Evolutionary conservation across 176 grass and related monocot species (phyloP).

Genomic region (Musa troglodytarum): DNA sequence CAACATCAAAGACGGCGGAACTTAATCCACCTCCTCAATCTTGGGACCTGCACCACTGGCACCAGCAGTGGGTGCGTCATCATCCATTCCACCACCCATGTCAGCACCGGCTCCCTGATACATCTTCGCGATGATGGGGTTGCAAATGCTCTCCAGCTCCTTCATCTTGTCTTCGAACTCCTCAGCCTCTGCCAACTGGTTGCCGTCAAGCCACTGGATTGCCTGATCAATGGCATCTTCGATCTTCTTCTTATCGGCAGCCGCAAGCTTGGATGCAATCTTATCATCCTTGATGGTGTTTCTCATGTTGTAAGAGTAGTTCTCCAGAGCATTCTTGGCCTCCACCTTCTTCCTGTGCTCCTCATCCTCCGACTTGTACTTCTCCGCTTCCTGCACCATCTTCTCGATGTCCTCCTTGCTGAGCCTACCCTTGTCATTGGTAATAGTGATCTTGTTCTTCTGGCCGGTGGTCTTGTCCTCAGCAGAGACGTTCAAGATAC

Average conservation of each 20-base stretch:
- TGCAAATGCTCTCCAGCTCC: slow-evolving; percentile 5
- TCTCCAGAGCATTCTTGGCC: slow-evolving; percentile 1
- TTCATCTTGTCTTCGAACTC: slow-evolving; percentile 11
- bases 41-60: background rate
- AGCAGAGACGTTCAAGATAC: slow-evolving; percentile 3
- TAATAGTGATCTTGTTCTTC: slow-evolving; percentile 8
- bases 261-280: background rate
- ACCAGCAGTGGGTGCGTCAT: background rate
- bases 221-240: slow-evolving; percentile 2
- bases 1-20: background rate
- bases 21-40: background rate
- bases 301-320: background rate
- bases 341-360: slow-evolving; percentile 1
- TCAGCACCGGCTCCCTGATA: background rate
- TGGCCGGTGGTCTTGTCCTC: background rate
- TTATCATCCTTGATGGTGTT: slow-evolving; percentile 1
- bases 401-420: slow-evolving; percentile 13
- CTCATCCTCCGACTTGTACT: slow-evolving; percentile 9
- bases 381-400: slow-evolving; percentile 3
- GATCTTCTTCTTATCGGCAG: background rate
- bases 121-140: background rate
- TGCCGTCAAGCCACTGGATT: background rate
- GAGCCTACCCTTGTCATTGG: slow-evolving; percentile 9
- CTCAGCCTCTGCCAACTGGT: background rate
- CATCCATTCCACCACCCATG: background rate